Evolutionary conservation across 2,329 filamentous ascomycete species (phyloP).

Genomic region (Metarhizium album): DNA sequence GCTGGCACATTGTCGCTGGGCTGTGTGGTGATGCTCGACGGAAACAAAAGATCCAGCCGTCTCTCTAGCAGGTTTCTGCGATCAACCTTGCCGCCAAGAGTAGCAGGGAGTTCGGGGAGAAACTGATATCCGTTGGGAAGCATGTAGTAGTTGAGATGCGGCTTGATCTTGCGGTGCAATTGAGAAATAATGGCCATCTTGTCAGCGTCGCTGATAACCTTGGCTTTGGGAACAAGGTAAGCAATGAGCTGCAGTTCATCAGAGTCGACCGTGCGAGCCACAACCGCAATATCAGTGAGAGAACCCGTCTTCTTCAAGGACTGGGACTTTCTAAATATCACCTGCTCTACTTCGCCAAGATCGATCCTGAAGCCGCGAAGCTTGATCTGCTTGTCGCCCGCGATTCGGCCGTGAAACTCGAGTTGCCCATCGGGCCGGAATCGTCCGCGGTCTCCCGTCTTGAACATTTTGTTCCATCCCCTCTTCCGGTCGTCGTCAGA

Average conservation of each 20-base stretch:
- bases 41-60: slow-evolving; percentile 11
- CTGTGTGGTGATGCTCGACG: slow-evolving; percentile 4
- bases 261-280: slow-evolving; percentile 11
- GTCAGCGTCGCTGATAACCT: slow-evolving; percentile 6
- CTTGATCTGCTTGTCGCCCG: slow-evolving; percentile 27
- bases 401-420: slow-evolving; percentile 24
- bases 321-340: slow-evolving; percentile 13
- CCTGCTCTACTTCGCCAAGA: slow-evolving; percentile 25
- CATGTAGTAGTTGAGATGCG: slow-evolving; percentile 17
- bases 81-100: slow-evolving; percentile 15
- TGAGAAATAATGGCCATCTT: slow-evolving; percentile 9
- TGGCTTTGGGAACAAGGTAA: slow-evolving; percentile 12
- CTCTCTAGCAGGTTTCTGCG: slow-evolving; percentile 11
- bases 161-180: slow-evolving; percentile 11
- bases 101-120: slow-evolving; percentile 11
- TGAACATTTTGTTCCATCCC: slow-evolving; percentile 26
- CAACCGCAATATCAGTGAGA: slow-evolving; percentile 11
- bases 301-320: slow-evolving; percentile 4
- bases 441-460: slow-evolving; percentile 31
- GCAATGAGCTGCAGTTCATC: slow-evolving; percentile 15
- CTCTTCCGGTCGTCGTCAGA: slow-evolving; percentile 12
- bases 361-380: slow-evolving; percentile 25
- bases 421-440: slow-evolving; percentile 26
- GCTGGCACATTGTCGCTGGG: not conserved
- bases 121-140: slow-evolving; percentile 15